These are phyloP conservation scores for Tylopilus balloui DNA, from an alignment of 768 basidiomycete genomes.

Conservation along the genomic window DNA sequence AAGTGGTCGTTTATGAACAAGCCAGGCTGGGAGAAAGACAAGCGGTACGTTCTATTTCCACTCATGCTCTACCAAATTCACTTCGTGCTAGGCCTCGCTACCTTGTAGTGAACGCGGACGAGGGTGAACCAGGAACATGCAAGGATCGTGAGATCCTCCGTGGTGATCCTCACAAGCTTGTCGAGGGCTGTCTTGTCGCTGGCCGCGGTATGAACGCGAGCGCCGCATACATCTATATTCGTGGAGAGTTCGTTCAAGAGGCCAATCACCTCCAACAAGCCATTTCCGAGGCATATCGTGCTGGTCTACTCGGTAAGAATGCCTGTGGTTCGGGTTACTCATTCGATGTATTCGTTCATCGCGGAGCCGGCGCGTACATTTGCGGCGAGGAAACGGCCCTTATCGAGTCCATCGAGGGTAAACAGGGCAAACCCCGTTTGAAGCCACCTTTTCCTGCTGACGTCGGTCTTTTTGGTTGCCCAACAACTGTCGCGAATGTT, in stretches of 20 bases:
- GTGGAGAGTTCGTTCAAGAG: slow-evolving; percentile 97
- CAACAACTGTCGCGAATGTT: slow-evolving; percentile 96
- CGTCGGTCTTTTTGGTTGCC: slow-evolving; percentile 95
- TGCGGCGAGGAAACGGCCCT: slow-evolving; percentile 98
- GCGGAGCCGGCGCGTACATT: slow-evolving; percentile 97
- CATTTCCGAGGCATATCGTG: slow-evolving; percentile 90
- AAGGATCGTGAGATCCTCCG: slow-evolving; percentile 98
- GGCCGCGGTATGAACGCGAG: slow-evolving; percentile 96
- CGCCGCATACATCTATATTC: slow-evolving; percentile 99
- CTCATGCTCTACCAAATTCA: not conserved
- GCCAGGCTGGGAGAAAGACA: slow-evolving; percentile 96
- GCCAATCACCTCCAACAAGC: slow-evolving; percentile 92
- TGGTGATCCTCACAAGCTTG: slow-evolving; percentile 96
- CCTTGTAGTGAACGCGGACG: slow-evolving; percentile 96
- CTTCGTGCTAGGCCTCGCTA: slow-evolving; percentile 74
- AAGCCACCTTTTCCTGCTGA: slow-evolving; percentile 99
- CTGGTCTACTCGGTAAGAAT: slow-evolving; percentile 83
- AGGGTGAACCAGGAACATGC: slow-evolving; percentile 98
- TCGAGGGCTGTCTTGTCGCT: slow-evolving; percentile 96
- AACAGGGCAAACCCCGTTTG: slow-evolving; percentile 95
- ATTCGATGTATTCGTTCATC: slow-evolving; percentile 99
- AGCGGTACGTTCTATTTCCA: slow-evolving; percentile 44
- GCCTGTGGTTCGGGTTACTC: slow-evolving; percentile 88
- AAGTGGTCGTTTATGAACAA: slow-evolving; percentile 99
- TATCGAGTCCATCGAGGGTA: slow-evolving; percentile 95